These are phyloP conservation scores for Fomitopsis betulina DNA, from an alignment of 1,284 basidiomycete species.

Conservation along the genomic window DNA sequence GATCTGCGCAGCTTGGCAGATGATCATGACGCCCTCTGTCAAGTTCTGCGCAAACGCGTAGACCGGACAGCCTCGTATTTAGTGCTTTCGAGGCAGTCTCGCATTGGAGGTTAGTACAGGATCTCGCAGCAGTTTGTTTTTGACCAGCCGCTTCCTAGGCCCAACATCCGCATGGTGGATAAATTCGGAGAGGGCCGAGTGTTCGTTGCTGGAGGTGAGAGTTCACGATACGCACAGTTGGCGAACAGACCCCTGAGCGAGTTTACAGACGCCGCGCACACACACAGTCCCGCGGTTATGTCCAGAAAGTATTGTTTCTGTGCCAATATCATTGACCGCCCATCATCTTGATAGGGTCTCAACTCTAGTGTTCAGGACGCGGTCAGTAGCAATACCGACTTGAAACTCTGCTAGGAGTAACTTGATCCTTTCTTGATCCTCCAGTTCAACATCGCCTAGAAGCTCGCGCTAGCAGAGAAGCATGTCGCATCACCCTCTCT, in stretches of 20 bases:
- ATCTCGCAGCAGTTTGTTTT: too few relatives aligned
- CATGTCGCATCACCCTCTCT: slow-evolving; percentile 16
- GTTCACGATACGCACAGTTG: neutral
- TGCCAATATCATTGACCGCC: neutral
- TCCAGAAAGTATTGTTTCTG: slow-evolving; percentile 2
- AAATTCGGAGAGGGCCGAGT: slow-evolving; percentile 30
- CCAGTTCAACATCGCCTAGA: slow-evolving; percentile 29
- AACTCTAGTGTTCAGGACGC: too few relatives aligned
- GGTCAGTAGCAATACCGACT: too few relatives aligned
- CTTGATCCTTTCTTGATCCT: too few relatives aligned
- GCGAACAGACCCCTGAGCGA: neutral
- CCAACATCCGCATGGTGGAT: slow-evolving; percentile 34
- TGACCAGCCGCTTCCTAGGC: slow-evolving; percentile 16
- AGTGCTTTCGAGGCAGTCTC: slow-evolving; percentile 5
- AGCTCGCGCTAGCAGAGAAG: slow-evolving; percentile 13
- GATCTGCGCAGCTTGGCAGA: neutral
- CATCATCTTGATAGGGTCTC: too few relatives aligned
- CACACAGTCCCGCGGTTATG: slow-evolving; percentile 22
- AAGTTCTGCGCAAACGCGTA: neutral
- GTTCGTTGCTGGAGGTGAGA: slow-evolving; percentile 28
- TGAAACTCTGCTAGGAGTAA: too few relatives aligned
- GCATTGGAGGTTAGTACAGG: slow-evolving; percentile 4
- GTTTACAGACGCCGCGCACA: slow-evolving; percentile 18
- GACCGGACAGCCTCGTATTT: slow-evolving; percentile 8
- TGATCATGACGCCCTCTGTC: neutral